Base-by-base conservation (phyloP, 2,329 filamentous ascomycete genomes). In the Cladosporium sp. region DNA sequence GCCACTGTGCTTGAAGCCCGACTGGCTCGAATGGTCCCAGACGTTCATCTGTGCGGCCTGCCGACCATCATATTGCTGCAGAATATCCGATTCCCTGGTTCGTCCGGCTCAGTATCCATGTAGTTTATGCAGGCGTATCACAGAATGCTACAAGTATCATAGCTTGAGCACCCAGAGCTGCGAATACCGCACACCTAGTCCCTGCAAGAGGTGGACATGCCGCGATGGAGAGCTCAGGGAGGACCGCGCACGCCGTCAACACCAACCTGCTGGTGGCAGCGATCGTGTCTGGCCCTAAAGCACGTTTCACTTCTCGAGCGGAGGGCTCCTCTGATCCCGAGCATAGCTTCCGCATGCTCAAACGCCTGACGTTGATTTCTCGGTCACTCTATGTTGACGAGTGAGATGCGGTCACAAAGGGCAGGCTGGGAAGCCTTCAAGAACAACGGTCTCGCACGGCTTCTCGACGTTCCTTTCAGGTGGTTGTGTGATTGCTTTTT, bases 351-450 rank as follows among this genome's bases (percentile, higher is more conserved):
- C 50, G 50, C 23, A 56, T 16, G 26, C 33, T 31, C 61, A 56
- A 63, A 63, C 50, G 33, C 49, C 18, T 31, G n/a, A 12, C 23
- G 28, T 28, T 33, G 61, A 33, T 6, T 26, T 18, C 16, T 40
- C 23, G 23, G 16, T 21, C 12, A 4, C 16, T 11, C 5, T n/a
- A 35, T 62, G 35, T 56, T 46, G 50, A 55, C 14, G 5, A 46
- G 21, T 46, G 61, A 46, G 61, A 56, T 33, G 55, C 21, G n/a
- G 10, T 5, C 56, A 56, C 61, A 33, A 63, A 55, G 26, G 16
- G 16, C 11, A 21, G 50, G 35, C 11, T n/a, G 56, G 18, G 37
- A 29, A 29, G 35, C 35, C 21, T 59, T 11, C 7, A 18, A 44
- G 56, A 28, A 58, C 12, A 37, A 46, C 12, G 29, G 10, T 35